Evolutionary conservation across 1,139 yeast genomes (phyloP), one percentile per base, ranked within the genome.

Genomic region (Geotrichum fermentans): DNA sequence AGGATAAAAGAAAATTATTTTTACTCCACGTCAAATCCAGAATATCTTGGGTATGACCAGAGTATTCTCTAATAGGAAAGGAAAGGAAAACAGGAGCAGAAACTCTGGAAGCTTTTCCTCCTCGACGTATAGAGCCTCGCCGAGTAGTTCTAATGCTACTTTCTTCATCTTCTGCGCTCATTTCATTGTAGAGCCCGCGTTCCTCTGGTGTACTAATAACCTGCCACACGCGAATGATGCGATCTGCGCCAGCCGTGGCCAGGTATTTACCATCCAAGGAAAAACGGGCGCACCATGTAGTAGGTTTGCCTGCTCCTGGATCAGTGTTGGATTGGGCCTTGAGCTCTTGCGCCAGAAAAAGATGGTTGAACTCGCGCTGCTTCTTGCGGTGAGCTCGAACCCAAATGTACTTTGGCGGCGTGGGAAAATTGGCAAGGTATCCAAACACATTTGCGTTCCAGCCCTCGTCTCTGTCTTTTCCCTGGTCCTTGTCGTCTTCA

Each of bases 1-100:
- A 83, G 0, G 95, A 76, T 1, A 89, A 63, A 29, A 90, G 65
- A 56, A 90, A 90, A 61, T 83, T 83, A 66, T 89, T 89, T 57
- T 83, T 84, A 50, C 95, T 83, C 97, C 97, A 90, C 59, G 87
- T 87, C 39, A 90, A 63, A 11, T 86, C 79, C 33, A 88, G 66
- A 22, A 90, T 74, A 54, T 87, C 84, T 43, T 78, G 77, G 0
- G 77, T 67, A 64, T 90, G 97, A 22, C 88, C 95, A 41, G 63
- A 67, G 54, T 80, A 83, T 16, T 75, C 74, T 29, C 78, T 72
- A 13, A 74, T 64, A 0, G 97, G 96, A 22, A 65, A 65, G n/a
- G 80, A 78, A 57, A 82, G 83, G 63, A 90, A 89, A 0, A 90
- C 87, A 0, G 96, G 94, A 0, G 95, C 95, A 57, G 76, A 74